Evolutionary conservation across 768 basidiomycete species (phyloP), one percentile per base, ranked within the genome.

Genomic region (Phaffia tasmanica): DNA sequence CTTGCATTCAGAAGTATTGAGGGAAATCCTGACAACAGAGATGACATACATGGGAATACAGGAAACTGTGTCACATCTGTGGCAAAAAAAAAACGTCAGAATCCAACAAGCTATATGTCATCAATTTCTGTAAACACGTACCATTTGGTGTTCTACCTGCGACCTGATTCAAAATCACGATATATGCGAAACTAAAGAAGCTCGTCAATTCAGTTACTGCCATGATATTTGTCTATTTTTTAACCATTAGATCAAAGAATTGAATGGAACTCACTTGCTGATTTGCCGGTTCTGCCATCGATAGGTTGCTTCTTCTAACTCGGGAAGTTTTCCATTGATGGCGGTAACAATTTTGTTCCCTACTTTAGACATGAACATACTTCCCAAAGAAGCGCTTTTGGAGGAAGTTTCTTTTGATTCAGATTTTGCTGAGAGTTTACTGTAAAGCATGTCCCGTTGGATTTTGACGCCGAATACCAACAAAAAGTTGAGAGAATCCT

Each of bases 271-370:
- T 27, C 70, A 91, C 91, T 94, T 97, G 71, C 90, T 93, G 65
- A 95, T 88, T 73, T 92, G 88, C 53, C 92, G 80, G 18, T 85
- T 82, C 73, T 90, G 88, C 93, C 93, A 97, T 70, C 83, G 85
- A 55, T 84, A 65, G 7, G 74, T 76, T 57, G 74, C 70, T 14
- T 69, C 71, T 30, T 76, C 76, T n/a, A 76, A 67, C 60, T 77
- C 73, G 35, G 73, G 71, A 23, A 71, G 62, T 54, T 72, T 71
- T 23, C 73, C 73, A 53, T 74, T 64, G 32, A 64, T 25, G 0
- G n/a, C 53, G 18, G 63, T 59, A 8, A 46, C 55, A 0, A 65
- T 71, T 6, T 73, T 74, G 62, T 73, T 73, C 6, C 73, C 71
- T 2, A 78, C 72, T 9, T 71, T 72, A 25, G 75, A 73, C 32